phyloP scores from a whole-genome alignment of 106 monocot genomes.

The Vanilla planifolia region DNA sequence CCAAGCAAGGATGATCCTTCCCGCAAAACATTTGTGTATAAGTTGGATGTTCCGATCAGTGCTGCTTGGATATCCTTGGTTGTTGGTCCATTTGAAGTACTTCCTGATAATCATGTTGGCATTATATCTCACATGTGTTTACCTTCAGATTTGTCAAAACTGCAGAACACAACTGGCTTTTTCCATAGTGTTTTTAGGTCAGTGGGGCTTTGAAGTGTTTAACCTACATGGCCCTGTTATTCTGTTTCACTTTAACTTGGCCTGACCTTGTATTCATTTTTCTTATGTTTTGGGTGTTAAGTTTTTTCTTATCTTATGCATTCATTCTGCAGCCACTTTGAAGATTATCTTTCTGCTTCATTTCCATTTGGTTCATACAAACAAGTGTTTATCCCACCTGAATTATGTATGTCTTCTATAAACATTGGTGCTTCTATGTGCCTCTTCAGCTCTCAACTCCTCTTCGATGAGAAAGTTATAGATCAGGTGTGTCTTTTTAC shows the following conservation, averaged over 20 bases:
- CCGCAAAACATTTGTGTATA: constrained; percentile 86
- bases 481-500: constrained; percentile 62
- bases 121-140: constrained; percentile 78
- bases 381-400: constrained; percentile 85
- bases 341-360: constrained; percentile 76
- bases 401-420: constrained; percentile 46
- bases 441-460: constrained; percentile 75
- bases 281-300: neutral
- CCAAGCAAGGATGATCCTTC: constrained; percentile 71
- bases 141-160: constrained; percentile 48
- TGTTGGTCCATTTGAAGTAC: constrained; percentile 86
- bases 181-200: constrained; percentile 89
- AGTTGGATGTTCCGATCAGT: constrained; percentile 66
- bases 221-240: neutral
- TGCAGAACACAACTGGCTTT: constrained; percentile 79
- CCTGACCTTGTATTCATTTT: too few relatives aligned
- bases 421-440: constrained; percentile 82
- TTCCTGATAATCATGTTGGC: constrained; percentile 68
- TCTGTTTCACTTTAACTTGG: neutral
- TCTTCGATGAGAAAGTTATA: constrained; percentile 85
- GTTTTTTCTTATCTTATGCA: constrained; percentile 8
- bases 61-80: constrained; percentile 83
- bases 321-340: constrained; percentile 63
- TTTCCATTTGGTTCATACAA: constrained; percentile 98
- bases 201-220: constrained; percentile 12